Base-by-base conservation (phyloP, 1,284 basidiomycete genomes). In the Trichosporon ovoides region DNA sequence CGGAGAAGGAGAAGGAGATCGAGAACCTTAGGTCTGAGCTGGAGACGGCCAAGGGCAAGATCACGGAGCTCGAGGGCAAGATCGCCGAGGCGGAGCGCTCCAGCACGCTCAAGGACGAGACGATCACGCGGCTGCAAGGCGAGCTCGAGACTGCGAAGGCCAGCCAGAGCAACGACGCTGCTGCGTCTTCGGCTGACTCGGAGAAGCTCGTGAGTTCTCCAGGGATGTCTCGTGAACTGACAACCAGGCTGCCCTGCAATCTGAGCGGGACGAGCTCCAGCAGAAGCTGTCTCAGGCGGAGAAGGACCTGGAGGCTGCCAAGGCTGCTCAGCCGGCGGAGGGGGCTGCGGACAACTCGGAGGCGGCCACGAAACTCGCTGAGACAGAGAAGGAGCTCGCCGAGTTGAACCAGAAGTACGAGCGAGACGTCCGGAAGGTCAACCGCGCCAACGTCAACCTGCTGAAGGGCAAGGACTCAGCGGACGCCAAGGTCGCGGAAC, bases 271-370 rank as follows among this genome's bases (percentile, higher is more conserved):
- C 14, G 51, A 61, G 6, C 58, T 76, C 24, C 62, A 72, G 48
- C 52, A 64, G 22, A 60, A 68, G 11, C 64, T 77, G 36, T 50
- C 66, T 12, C 61, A 70, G 34, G 64, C 68, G 3, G 65, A 73
- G 63, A 72, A 71, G 55, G 70, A 73, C 18, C 61, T 75, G 16
- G 68, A 69, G 33, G 59, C 62, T 2, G 68, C 71, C 20, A 71
- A 71, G 60, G 52, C 68, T 13, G 61, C 58, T 22, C 37, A 56
- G 11, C 53, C 63, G 6, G 31, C 43, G 14, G 43, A 48, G 24
- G 43, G 43, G 3, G 14, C 24, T 48, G 4, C 24, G 16, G 43
- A 48, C 43, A 31, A 48, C 24, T 33, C 38, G 33, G 66, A 66
- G 19, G 49, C 67, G 6, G 64, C 66, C 38, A 40, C 55, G 20